Conservation (phyloP, 257 asterid species). For the Ilex aquifolium region DNA sequence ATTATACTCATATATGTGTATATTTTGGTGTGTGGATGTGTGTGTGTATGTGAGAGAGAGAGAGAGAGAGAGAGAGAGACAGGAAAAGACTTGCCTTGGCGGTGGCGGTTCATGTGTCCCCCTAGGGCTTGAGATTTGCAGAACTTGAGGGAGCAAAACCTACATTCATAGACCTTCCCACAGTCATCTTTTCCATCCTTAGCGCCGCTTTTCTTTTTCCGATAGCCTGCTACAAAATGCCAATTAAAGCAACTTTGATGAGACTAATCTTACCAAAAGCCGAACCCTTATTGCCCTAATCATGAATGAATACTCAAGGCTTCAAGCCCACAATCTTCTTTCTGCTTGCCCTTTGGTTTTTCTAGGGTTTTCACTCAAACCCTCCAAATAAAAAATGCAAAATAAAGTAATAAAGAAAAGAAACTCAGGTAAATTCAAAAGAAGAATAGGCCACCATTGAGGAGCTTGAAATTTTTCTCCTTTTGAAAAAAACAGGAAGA, state of each 20-base stretch:
- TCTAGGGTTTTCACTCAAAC: conserved; percentile 39
- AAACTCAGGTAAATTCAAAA: no score
- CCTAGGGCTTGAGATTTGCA: conserved; percentile 99
- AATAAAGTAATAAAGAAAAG: no score
- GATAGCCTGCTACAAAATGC: conserved; percentile 32
- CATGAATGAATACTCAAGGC: conserved; percentile 10
- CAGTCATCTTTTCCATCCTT: conserved; percentile 46
- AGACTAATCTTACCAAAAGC: conserved; percentile 30
- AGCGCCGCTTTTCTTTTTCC: conserved; percentile 85
- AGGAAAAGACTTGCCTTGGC: conserved; percentile 58
- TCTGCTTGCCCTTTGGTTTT: conserved; percentile 24
- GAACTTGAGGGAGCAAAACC: conserved; percentile 97
- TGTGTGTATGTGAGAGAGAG: not conserved
- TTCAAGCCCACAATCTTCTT: not conserved
- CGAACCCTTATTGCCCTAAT: conserved; percentile 11
- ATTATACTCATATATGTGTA: no score
- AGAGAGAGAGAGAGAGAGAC: not conserved
- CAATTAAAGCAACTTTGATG: conserved; percentile 50
- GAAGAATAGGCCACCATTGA: no score
- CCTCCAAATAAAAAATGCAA: conserved; percentile 16
- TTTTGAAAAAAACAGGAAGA: no score
- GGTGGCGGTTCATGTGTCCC: conserved; percentile 99
- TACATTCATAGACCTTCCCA: conserved; percentile 91
- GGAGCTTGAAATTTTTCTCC: no score
- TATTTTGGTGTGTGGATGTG: no score